These are phyloP conservation scores for Tuber magnatum DNA, from an alignment of 495 filamentous ascomycete species.

Conservation along the genomic window DNA sequence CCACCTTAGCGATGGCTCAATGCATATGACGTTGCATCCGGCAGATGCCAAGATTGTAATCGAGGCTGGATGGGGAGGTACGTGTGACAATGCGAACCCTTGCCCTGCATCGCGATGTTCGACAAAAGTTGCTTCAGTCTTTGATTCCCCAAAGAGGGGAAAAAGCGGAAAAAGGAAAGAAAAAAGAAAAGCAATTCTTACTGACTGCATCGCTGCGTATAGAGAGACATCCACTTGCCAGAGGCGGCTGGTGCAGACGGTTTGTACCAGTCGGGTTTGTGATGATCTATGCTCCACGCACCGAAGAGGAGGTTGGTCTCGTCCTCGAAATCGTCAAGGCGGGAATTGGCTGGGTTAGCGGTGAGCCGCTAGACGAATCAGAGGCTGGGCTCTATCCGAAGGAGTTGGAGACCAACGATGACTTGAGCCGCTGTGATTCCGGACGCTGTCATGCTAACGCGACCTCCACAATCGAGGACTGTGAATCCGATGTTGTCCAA, in stretches of 20 bases:
- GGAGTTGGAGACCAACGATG: constrained; percentile 7
- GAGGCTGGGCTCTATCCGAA: constrained; percentile 1
- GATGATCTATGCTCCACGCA: constrained; percentile 76
- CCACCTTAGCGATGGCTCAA: constrained; percentile 63
- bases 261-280: constrained; percentile 63
- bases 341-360: constrained; percentile 59
- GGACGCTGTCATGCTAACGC: constrained; percentile 7
- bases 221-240: constrained; percentile 74
- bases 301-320: constrained; percentile 58
- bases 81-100: constrained; percentile 12
- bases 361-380: constrained; percentile 28
- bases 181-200: constrained; percentile 11
- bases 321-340: constrained; percentile 67
- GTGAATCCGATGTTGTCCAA: constrained; percentile 24
- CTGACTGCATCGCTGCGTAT: constrained; percentile 18
- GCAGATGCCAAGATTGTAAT: constrained; percentile 70
- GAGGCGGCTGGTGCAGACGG: constrained; percentile 49
- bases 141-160: neutral
- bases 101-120: constrained; percentile 8
- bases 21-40: constrained; percentile 72
- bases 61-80: constrained; percentile 69
- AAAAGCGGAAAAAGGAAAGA: neutral
- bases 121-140: neutral
- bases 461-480: constrained; percentile 9
- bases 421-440: constrained; percentile 7